Base-by-base conservation (phyloP, 1,139 yeast species). In the Taphrina communis region DNA sequence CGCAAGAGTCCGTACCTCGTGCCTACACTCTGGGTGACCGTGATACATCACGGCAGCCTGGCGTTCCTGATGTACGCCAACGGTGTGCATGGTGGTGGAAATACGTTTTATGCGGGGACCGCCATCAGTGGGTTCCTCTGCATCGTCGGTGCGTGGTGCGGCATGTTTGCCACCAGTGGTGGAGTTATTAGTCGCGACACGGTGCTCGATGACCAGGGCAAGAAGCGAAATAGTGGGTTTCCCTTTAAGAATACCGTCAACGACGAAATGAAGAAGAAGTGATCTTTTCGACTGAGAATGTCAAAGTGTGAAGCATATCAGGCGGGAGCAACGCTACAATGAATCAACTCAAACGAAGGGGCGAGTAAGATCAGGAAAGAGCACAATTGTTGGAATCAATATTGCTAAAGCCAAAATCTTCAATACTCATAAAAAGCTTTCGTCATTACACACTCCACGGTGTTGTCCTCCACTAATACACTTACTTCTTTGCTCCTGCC, bases 11-110 rank as follows among this genome's bases (percentile, higher is more conserved):
- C 60, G 41, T 62, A 42, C 53, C 12, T 35, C 14, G 65, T 66
- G n/a, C 69, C 69, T 6, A 38, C 69, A 8, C 65, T 66, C 36
- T 38, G 55, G 56, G 42, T 66, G 53, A 52, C 66, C 17, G 31
- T 66, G 48, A 8, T 52, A n/a, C 59, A 59, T 36, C 65, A 66
- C 48, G 53, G 50, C 31, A 48, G 56, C 6, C 36, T 41, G 42
- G 42, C 48, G 11, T 44, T 59, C 39, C 60, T 66, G 46, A 59
- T 25, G 50, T 51, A 52, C 57, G 41, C 62, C 41, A 11, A 19
- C 11, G 56, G 39, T 11, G 48, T 36, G 36, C 9, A 11, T n/a
- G 36, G 19, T 31, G 36, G 19, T 31, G 46, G 58, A n/a, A 11
- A 14, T 41, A 38, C 69, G 5, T 50, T 31, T 36, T 50, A 66